Conservation (phyloP, 805 yeast species). For the Yarrowia osloensis region DNA sequence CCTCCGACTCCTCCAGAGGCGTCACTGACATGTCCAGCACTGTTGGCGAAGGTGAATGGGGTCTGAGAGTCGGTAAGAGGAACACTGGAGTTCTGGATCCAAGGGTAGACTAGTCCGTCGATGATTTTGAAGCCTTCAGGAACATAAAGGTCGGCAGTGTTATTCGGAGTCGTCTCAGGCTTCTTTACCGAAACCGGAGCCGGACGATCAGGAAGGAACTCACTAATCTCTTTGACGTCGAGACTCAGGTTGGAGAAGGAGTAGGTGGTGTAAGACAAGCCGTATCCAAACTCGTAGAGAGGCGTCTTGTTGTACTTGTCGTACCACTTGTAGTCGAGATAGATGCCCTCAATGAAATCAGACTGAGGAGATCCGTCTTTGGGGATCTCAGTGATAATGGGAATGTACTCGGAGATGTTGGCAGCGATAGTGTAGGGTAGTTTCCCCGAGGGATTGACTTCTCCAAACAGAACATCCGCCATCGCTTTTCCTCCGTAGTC, state of each 20-base stretch:
- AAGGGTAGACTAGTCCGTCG: slow-evolving; percentile 59
- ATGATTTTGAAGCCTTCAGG: slow-evolving; percentile 53
- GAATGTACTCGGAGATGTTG: slow-evolving; percentile 51
- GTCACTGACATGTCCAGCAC: background rate
- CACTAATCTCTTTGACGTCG: slow-evolving; percentile 49
- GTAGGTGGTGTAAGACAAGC: slow-evolving; percentile 55
- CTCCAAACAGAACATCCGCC: slow-evolving; percentile 61
- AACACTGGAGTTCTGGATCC: background rate
- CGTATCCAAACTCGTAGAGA: slow-evolving; percentile 63
- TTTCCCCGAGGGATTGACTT: slow-evolving; percentile 60
- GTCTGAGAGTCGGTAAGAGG: background rate
- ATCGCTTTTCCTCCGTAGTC: slow-evolving; percentile 56
- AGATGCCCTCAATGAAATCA: slow-evolving; percentile 47
- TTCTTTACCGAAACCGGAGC: background rate
- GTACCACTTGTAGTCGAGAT: slow-evolving; percentile 58
- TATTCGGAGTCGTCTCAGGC: background rate
- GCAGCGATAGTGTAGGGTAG: slow-evolving; percentile 65
- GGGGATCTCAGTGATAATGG: slow-evolving; percentile 47
- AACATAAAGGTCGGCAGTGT: slow-evolving; percentile 52
- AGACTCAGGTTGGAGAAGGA: slow-evolving; percentile 45
- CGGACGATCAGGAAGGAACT: slow-evolving; percentile 47
- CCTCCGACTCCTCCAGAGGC: slow-evolving; percentile 56
- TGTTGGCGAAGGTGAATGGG: background rate
- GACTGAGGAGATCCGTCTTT: slow-evolving; percentile 45
- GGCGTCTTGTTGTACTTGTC: slow-evolving; percentile 58